These are phyloP conservation scores for Xylariaceae sp. DNA, from an alignment of 2,329 filamentous ascomycete genomes.

Conservation along the genomic window DNA sequence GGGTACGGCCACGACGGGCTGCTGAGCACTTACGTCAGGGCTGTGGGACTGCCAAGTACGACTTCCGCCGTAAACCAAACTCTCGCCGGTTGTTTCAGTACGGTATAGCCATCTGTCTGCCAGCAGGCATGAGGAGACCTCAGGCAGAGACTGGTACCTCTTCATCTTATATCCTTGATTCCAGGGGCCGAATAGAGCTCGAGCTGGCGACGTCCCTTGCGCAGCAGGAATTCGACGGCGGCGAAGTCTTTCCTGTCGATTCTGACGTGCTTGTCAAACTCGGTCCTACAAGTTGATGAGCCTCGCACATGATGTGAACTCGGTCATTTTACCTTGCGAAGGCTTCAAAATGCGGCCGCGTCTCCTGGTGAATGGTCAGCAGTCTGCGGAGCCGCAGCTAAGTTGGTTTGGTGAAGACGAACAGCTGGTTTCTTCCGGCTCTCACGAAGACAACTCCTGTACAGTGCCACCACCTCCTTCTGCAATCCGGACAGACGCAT, in stretches of 20 bases:
- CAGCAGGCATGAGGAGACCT: too few relatives aligned
- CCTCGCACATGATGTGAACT: not conserved
- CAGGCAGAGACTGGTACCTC: too few relatives aligned
- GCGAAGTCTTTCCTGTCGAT: slow-evolving; percentile 80
- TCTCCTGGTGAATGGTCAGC: slow-evolving; percentile 32
- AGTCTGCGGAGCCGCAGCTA: slow-evolving; percentile 5
- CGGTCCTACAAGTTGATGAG: slow-evolving; percentile 42
- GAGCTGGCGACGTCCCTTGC: slow-evolving; percentile 74
- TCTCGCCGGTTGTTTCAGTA: too few relatives aligned
- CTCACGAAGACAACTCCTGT: slow-evolving; percentile 77
- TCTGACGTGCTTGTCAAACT: slow-evolving; percentile 64
- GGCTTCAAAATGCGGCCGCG: slow-evolving; percentile 52
- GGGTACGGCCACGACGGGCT: too few relatives aligned
- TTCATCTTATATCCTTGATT: slow-evolving; percentile 65
- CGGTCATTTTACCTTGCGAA: slow-evolving; percentile 48
- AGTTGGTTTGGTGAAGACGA: slow-evolving; percentile 19
- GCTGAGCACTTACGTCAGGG: too few relatives aligned
- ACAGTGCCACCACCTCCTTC: slow-evolving; percentile 77
- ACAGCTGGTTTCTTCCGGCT: slow-evolving; percentile 74
- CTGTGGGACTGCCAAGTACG: too few relatives aligned
- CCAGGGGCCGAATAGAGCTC: slow-evolving; percentile 74
- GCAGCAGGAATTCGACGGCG: slow-evolving; percentile 75
- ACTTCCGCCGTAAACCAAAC: too few relatives aligned
- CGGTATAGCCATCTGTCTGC: too few relatives aligned
- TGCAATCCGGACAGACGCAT: slow-evolving; percentile 78